Conservation (phyloP, 805 yeast genomes). For the Monosporozyma yasuniensis region DNA sequence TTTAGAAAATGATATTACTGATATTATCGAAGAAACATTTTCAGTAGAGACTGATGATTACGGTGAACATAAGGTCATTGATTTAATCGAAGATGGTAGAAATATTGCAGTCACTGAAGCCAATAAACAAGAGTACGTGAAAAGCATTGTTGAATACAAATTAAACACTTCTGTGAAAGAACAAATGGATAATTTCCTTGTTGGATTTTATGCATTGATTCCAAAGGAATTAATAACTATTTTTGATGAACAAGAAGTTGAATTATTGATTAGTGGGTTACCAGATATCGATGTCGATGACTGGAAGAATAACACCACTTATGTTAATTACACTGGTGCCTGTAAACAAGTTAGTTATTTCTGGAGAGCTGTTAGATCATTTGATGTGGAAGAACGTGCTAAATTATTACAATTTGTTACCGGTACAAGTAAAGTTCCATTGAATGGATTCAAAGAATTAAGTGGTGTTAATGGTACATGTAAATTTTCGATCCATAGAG, state of each 20-base stretch:
- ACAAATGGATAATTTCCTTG: conserved; percentile 76
- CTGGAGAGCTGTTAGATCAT: conserved; percentile 95
- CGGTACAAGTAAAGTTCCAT: conserved; percentile 93
- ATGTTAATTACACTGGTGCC: conserved; percentile 72
- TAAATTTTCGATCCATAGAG: conserved; percentile 83
- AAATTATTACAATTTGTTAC: conserved; percentile 91
- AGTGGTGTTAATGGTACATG: conserved; percentile 81
- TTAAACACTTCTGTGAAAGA: conserved; percentile 74
- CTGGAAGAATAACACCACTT: conserved; percentile 81
- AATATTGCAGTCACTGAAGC: conserved; percentile 81
- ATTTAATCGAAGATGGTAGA: conserved; percentile 73
- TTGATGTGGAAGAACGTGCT: conserved; percentile 90
- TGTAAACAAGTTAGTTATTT: conserved; percentile 91
- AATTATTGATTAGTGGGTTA: conserved; percentile 82
- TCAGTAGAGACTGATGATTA: conserved; percentile 89
- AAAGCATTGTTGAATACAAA: conserved; percentile 76
- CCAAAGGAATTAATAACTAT: conserved; percentile 75
- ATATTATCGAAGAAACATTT: conserved; percentile 87
- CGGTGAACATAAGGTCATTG: conserved; percentile 80
- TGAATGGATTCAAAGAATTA: conserved; percentile 84
- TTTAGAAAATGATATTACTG: conserved; percentile 93
- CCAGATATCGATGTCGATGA: conserved; percentile 95
- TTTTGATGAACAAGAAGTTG: conserved; percentile 93
- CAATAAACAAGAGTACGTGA: conserved; percentile 84
- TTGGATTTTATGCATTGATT: conserved; percentile 85